Conservation (phyloP, 2,329 filamentous ascomycete genomes). For the Gyromitra esculenta region DNA sequence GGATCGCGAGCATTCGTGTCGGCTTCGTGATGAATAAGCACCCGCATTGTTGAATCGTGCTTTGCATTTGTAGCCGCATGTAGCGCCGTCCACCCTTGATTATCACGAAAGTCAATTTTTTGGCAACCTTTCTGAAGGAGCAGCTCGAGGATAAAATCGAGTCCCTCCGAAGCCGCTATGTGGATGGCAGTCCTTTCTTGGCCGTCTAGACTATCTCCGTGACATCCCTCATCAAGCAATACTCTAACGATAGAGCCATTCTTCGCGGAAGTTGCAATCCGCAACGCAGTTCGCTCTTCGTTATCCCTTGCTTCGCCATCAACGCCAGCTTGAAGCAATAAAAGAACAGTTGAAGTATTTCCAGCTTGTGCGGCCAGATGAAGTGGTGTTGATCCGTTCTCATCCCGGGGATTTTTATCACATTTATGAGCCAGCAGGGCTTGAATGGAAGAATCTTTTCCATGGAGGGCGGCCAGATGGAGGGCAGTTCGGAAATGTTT, state of each 20-base stretch:
- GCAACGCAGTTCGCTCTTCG: conserved; percentile 36
- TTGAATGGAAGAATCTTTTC: conserved; percentile 37
- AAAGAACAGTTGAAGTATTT: conserved; percentile 57
- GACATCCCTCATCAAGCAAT: conserved; percentile 37
- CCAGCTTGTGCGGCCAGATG: conserved; percentile 59
- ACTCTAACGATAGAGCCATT: conserved; percentile 32
- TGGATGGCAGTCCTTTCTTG: conserved; percentile 40
- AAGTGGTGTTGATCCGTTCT: conserved; percentile 57
- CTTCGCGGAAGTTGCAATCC: conserved; percentile 26
- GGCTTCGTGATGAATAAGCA: conserved; percentile 39
- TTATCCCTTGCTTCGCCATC: conserved; percentile 37
- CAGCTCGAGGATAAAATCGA: conserved; percentile 40
- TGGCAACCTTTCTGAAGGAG: conserved; percentile 41
- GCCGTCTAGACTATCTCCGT: conserved; percentile 38
- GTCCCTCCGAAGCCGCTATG: conserved; percentile 33
- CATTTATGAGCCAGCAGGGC: conserved; percentile 38
- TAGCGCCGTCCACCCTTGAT: conserved; percentile 28
- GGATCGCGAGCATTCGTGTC: conserved; percentile 27
- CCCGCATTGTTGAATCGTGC: conserved; percentile 36
- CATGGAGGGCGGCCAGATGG: conserved; percentile 35
- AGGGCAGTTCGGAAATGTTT: conserved; percentile 39
- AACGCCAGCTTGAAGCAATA: conserved; percentile 54
- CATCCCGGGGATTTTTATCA: conserved; percentile 42
- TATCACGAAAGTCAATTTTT: conserved; percentile 42
- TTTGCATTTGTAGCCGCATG: conserved; percentile 35